Evolutionary conservation across 495 filamentous ascomycete species (phyloP).

Genomic region (Trichoderma gamsii): DNA sequence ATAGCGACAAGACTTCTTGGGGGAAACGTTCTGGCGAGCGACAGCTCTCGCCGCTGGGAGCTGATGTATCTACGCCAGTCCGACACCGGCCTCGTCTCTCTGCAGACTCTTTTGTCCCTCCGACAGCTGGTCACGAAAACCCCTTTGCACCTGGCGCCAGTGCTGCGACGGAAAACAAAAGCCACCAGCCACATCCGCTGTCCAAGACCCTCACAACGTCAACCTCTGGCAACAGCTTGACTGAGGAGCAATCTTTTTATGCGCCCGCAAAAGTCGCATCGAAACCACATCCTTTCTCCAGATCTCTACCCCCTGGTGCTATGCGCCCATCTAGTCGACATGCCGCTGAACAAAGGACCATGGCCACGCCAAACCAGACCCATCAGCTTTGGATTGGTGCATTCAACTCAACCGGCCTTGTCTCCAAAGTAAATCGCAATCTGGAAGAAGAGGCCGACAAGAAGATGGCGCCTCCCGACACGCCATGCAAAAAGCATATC

Average conservation of each 20-base stretch:
- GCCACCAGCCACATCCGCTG: constrained; percentile 69
- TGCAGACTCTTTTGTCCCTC: constrained; percentile 63
- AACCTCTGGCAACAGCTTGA: constrained; percentile 70
- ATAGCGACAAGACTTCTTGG: constrained; percentile 54
- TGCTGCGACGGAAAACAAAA: constrained; percentile 50
- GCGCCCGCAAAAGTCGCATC: constrained; percentile 45
- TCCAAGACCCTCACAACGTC: constrained; percentile 79
- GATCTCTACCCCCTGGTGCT: constrained; percentile 29
- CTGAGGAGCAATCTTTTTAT: constrained; percentile 59
- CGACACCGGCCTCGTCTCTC: constrained; percentile 64
- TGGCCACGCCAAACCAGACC: constrained; percentile 32
- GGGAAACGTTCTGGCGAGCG: constrained; percentile 42
- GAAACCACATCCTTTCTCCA: constrained; percentile 6
- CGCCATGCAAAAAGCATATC: constrained; percentile 80
- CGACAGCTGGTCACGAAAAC: constrained; percentile 50
- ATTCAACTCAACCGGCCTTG: constrained; percentile 89
- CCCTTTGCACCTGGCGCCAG: constrained; percentile 50
- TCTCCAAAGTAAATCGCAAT: constrained; percentile 72
- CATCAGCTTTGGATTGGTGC: constrained; percentile 44
- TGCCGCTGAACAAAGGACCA: neutral
- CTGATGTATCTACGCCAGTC: constrained; percentile 41
- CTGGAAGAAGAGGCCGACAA: constrained; percentile 52
- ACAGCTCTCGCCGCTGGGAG: constrained; percentile 35
- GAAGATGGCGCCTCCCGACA: constrained; percentile 69
- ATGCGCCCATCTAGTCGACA: constrained; percentile 26